These are phyloP conservation scores for Aspergillus tanneri DNA, from an alignment of 2,329 filamentous ascomycete genomes.

Conservation along the genomic window DNA sequence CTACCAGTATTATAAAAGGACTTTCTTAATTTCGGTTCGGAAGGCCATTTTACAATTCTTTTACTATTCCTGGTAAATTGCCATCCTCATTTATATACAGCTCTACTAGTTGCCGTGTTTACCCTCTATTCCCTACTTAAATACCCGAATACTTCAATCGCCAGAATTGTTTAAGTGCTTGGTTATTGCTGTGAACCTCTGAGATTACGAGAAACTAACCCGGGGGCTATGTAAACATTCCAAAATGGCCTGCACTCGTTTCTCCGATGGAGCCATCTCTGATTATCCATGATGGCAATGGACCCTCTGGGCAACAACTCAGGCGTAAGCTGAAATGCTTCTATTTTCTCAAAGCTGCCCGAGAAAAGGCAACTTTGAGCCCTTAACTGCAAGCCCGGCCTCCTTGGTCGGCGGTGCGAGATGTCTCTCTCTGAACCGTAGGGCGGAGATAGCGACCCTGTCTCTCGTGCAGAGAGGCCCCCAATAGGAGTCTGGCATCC, in stretches of 20 bases:
- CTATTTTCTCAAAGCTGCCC: slow-evolving; percentile 11
- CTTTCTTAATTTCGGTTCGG: too few relatives aligned
- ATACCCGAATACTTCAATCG: too few relatives aligned
- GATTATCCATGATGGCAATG: background rate
- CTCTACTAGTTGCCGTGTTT: too few relatives aligned
- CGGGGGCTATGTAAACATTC: too few relatives aligned
- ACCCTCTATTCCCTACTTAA: too few relatives aligned
- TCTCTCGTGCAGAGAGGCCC: slow-evolving; percentile 17
- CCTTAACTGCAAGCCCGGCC: slow-evolving; percentile 29
- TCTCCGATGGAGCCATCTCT: background rate
- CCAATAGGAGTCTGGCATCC: slow-evolving; percentile 16
- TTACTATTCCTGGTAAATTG: too few relatives aligned
- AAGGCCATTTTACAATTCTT: too few relatives aligned
- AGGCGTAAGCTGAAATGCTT: slow-evolving; percentile 23
- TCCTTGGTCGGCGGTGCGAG: slow-evolving; percentile 10
- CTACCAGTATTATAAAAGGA: too few relatives aligned
- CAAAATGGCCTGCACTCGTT: background rate
- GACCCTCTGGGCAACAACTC: background rate
- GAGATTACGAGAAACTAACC: too few relatives aligned
- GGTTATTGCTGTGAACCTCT: too few relatives aligned
- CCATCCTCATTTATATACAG: too few relatives aligned
- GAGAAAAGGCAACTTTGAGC: slow-evolving; percentile 28
- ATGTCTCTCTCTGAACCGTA: slow-evolving; percentile 14
- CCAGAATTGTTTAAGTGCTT: too few relatives aligned
- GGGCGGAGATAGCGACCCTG: background rate